phyloP scores from a whole-genome alignment of 352 stramenopile species.

The Lagenidium sp. region DNA sequence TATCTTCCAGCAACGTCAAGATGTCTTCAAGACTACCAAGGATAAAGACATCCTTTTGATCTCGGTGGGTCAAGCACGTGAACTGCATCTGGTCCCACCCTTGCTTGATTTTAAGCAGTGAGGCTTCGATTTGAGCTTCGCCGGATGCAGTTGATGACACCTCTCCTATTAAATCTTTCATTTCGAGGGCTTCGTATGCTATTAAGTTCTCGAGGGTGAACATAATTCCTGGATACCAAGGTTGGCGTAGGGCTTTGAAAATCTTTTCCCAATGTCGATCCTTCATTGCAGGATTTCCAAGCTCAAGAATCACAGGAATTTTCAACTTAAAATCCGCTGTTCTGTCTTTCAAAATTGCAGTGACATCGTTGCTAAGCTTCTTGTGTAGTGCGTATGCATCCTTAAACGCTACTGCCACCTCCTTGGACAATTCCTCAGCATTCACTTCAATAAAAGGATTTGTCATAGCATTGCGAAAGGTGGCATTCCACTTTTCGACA shows the following conservation, averaged over 20 bases:
- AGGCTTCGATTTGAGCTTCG: slow-evolving; percentile 88
- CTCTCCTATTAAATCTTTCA: slow-evolving; percentile 84
- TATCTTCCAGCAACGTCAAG: slow-evolving; percentile 85
- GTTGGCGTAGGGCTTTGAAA: slow-evolving; percentile 83
- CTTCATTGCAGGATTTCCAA: slow-evolving; percentile 89
- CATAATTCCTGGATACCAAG: slow-evolving; percentile 83
- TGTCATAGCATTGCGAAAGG: slow-evolving; percentile 69
- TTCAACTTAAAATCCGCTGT: slow-evolving; percentile 88
- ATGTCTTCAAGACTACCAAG: slow-evolving; percentile 89
- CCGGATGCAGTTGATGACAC: slow-evolving; percentile 80
- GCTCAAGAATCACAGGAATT: slow-evolving; percentile 87
- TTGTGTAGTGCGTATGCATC: slow-evolving; percentile 88
- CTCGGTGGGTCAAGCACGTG: slow-evolving; percentile 71
- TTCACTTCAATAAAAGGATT: slow-evolving; percentile 84
- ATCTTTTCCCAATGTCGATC: slow-evolving; percentile 94
- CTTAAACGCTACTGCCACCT: slow-evolving; percentile 83
- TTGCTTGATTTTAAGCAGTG: slow-evolving; percentile 82
- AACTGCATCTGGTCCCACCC: slow-evolving; percentile 87
- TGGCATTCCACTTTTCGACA: slow-evolving; percentile 84
- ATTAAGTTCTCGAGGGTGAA: slow-evolving; percentile 89
- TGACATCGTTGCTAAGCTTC: slow-evolving; percentile 88
- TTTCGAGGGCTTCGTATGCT: slow-evolving; percentile 77
- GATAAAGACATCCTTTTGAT: slow-evolving; percentile 85
- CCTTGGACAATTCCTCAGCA: slow-evolving; percentile 82
- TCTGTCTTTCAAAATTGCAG: slow-evolving; percentile 77